Base-by-base conservation (phyloP, 1,284 basidiomycete species). In the Pyrrhoderma lamaoense region DNA sequence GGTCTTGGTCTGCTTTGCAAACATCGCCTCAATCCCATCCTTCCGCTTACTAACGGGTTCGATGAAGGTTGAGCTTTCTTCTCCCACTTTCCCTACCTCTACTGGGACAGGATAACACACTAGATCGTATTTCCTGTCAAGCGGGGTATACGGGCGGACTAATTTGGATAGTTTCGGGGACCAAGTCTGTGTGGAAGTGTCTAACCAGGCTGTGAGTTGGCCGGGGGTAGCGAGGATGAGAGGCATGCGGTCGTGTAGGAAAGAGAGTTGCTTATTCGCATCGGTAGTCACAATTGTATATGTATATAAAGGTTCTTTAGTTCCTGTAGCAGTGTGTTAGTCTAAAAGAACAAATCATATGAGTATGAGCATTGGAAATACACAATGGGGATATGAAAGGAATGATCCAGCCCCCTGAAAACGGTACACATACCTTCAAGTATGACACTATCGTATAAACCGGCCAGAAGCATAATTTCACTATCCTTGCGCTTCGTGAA, bases 201-300 rank as follows among this genome's bases (percentile, higher is more conserved):
- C 87, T 8, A 98, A 75, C 94, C 94, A 98, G 19, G 66, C 64
- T 9, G 72, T 62, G 36, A 93, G 70, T 4, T 86, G 82, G 3
- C 79, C 72, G 42, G 71, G 62, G 0, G 73, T 72, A 1, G 79
- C 73, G 2, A 98, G 75, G 46, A 97, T 86, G 47, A 93, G 89
- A 2, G 94, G 94, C 71, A 95, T 93, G 14, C 94, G 82, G 61
- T 95, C 89, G 65, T 97, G 94, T 27, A 95, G 71, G 85, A 88
- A 93, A 8, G 71, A 68, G 50, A 90, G 72, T 8, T 81, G 74
- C 51, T 76, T 75, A 61, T 76, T 77, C 1, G 89, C 85, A 9
- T 75, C 68, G 0, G 91, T 93, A 0, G 94, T 98, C 44, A 97
- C 80, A 52, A 98, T 90, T 0, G 89, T 87, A 64, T 92, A 97